Percentiles rank a stretch among this genome's conserved stretches.
Evolutionary conservation across 2,329 filamentous ascomycete species (phyloP).

Genomic region (Xylariaceae sp.): DNA sequence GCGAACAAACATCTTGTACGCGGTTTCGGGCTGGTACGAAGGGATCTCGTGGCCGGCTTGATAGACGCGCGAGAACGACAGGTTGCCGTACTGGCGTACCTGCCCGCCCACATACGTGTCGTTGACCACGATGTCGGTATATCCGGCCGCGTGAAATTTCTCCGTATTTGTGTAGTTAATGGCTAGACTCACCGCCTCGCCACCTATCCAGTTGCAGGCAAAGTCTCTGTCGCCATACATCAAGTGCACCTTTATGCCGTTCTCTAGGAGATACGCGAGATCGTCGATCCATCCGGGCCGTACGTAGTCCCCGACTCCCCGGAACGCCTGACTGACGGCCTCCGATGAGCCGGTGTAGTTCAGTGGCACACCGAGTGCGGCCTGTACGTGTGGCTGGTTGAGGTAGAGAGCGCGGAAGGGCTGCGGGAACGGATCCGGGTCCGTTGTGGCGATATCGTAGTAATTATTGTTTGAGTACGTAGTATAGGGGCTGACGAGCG

Average conservation of each 20-base stretch:
- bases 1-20: constrained; percentile 47
- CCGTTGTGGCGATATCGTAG: constrained; percentile 52
- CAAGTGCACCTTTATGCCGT: constrained; percentile 51
- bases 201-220: constrained; percentile 53
- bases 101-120: constrained; percentile 58
- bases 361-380: constrained; percentile 52
- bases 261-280: constrained; percentile 49
- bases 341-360: constrained; percentile 48
- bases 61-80: constrained; percentile 55
- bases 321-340: constrained; percentile 43
- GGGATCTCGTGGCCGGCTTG: constrained; percentile 54
- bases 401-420: constrained; percentile 51
- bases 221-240: constrained; percentile 57
- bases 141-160: constrained; percentile 52
- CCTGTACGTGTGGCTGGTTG: constrained; percentile 51
- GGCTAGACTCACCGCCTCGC: constrained; percentile 45
- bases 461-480: constrained; percentile 40
- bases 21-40: constrained; percentile 46
- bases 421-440: constrained; percentile 48
- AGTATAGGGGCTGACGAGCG: constrained; percentile 26
- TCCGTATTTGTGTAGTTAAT: constrained; percentile 41
- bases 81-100: constrained; percentile 64
- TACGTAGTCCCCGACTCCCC: constrained; percentile 30
- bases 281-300: constrained; percentile 39
- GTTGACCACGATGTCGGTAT: constrained; percentile 59